Percentiles rank a stretch among this genome's conserved stretches.
These are phyloP conservation scores for Saccharomycopsis javanensis DNA, from an alignment of 805 yeast genomes.

Conservation along the genomic window DNA sequence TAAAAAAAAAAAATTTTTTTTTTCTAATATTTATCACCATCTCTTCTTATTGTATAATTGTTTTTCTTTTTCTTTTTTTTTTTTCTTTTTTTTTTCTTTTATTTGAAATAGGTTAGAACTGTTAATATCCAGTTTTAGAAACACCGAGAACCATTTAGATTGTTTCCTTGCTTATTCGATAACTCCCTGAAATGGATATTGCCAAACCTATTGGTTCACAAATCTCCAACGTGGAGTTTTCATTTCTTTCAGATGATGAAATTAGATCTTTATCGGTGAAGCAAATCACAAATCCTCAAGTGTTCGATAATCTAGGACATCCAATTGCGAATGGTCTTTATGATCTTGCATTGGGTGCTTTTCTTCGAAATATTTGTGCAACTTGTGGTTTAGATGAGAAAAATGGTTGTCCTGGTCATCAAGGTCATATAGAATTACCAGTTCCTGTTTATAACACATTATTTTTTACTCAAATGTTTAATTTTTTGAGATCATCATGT, in stretches of 20 bases:
- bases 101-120: no score
- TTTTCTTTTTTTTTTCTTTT: not conserved
- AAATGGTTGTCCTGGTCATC: constrained; percentile 88
- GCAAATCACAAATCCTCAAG: constrained; percentile 91
- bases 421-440: constrained; percentile 96
- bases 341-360: constrained; percentile 94
- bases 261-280: constrained; percentile 83
- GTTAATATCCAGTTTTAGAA: no score
- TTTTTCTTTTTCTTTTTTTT: not conserved
- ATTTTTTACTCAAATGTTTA: constrained; percentile 85
- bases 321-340: constrained; percentile 91
- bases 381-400: constrained; percentile 95
- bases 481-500: constrained; percentile 76
- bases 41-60: not conserved
- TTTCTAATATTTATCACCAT: not conserved
- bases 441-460: constrained; percentile 92
- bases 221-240: constrained; percentile 85
- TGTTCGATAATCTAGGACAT: constrained; percentile 93
- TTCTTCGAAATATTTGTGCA: constrained; percentile 75
- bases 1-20: not conserved
- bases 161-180: not conserved
- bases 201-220: constrained; percentile 94
- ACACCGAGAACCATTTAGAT: no score
- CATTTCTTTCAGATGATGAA: constrained; percentile 72
- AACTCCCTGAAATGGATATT: constrained; percentile 67